A percentile compares a stretch with the other conserved stretches of the same genome.
phyloP scores from a whole-genome alignment of 148 eudicot species.

The Fagopyrum tataricum region DNA sequence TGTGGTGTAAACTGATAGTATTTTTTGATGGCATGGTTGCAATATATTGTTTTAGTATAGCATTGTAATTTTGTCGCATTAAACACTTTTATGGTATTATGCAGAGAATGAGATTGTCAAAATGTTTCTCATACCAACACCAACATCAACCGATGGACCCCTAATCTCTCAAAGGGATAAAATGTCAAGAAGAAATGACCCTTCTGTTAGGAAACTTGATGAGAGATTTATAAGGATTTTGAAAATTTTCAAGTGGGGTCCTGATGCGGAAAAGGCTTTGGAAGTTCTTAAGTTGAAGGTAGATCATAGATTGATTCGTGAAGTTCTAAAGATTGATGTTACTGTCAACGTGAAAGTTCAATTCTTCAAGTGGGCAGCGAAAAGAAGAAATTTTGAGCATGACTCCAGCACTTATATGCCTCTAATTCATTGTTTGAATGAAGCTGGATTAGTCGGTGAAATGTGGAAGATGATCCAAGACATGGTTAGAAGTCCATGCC shows the following conservation, averaged over 20 bases:
- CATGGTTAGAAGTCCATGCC: conserved; percentile 50
- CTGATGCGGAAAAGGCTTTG: conserved; percentile 94
- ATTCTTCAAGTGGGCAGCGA: conserved; percentile 94
- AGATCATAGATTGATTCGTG: conserved; percentile 85
- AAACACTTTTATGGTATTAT: conserved; percentile 3
- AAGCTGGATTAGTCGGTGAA: conserved; percentile 62
- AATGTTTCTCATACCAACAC: conserved; percentile 58
- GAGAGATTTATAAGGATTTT: conserved; percentile 85
- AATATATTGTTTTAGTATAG: not conserved
- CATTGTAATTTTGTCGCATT: not conserved
- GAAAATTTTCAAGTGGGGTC: conserved; percentile 97
- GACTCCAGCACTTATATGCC: conserved; percentile 70
- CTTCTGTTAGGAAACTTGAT: conserved; percentile 50
- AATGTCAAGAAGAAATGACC: conserved; percentile 17
- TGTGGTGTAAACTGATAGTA: conserved; percentile 10
- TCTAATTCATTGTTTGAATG: conserved; percentile 62
- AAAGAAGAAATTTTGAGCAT: conserved; percentile 82
- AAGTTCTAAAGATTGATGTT: conserved; percentile 75
- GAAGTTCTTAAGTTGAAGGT: conserved; percentile 84
- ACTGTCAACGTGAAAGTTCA: conserved; percentile 68
- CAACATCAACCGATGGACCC: conserved; percentile 29
- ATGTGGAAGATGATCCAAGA: conserved; percentile 88
- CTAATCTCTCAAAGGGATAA: conserved; percentile 18
- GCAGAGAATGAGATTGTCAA: conserved; percentile 81
- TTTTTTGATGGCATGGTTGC: not conserved